phyloP scores from a whole-genome alignment of 495 filamentous ascomycete species.

The Annulohypoxylon moriforme region DNA sequence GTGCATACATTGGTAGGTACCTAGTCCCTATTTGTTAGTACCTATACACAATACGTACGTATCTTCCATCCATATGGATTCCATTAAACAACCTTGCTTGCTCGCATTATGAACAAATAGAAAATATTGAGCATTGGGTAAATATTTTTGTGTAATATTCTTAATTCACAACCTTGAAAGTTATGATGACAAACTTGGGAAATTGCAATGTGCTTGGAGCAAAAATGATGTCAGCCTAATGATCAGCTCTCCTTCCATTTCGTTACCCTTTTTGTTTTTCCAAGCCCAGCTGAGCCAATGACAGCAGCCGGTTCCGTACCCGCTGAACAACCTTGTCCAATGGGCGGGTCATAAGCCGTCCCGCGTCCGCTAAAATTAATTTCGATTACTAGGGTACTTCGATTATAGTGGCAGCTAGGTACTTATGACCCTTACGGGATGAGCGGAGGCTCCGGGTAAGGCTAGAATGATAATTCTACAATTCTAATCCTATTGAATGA shows the following conservation, averaged over 20 bases:
- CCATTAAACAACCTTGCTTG: background rate
- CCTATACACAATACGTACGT: background rate
- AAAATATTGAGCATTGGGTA: background rate
- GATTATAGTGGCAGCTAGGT: constrained; percentile 13
- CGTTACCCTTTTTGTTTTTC: constrained; percentile 41
- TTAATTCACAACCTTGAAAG: constrained; percentile 2
- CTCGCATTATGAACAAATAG: background rate
- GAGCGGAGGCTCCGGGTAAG: constrained; percentile 28
- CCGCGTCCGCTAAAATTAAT: constrained; percentile 41
- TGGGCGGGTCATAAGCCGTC: constrained; percentile 34
- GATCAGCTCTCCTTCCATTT: constrained; percentile 33
- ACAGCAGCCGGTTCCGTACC: constrained; percentile 15
- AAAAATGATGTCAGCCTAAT: constrained; percentile 41
- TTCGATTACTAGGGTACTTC: constrained; percentile 31
- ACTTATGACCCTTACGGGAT: constrained; percentile 12
- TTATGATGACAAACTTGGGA: constrained; percentile 33
- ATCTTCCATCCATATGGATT: background rate
- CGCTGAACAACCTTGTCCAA: constrained; percentile 41
- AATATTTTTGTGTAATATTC: constrained; percentile 7
- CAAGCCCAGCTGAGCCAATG: constrained; percentile 28
- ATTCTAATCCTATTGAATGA: constrained; percentile 15
- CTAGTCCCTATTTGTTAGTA: too few species aligned
- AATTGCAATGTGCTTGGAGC: constrained; percentile 30
- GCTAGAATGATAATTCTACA: constrained; percentile 22
- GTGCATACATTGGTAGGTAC: background rate